Base-by-base conservation (phyloP, 768 basidiomycete genomes). In the Suillus subaureus region DNA sequence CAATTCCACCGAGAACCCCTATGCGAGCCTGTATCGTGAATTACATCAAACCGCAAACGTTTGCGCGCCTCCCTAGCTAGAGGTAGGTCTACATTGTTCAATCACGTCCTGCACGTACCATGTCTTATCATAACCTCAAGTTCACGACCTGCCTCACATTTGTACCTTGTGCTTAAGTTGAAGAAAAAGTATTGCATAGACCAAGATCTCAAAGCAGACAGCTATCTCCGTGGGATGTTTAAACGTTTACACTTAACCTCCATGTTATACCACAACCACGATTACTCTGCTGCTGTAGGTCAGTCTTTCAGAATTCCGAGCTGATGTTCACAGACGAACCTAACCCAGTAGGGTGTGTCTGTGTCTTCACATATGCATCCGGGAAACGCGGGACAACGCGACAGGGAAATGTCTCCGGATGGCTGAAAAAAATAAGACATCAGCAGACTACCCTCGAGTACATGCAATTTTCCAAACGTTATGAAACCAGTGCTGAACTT, bases 21-120 rank as follows among this genome's bases (percentile, higher is more conserved):
- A 16, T 6, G 15, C 15, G 15, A 40, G 16, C 40, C 40, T 6
- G 40, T 40, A 16, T 40, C 40, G 6, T 40, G 40, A 40, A 40
- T 40, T 40, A 16, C 40, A 40, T 3, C 18, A 18, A 21, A 21
- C 6, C 16, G 18, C 43, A 43, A 43, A 21, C 7, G 3, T 21
- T 21, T 9, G 6, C 7, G 18, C 7, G 43, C 18, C 42, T 42
- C 42, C 18, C 42, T 13, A 42, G 18, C 42, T 18, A 18, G 6
- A 18, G 18, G 42, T 43, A 21, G 42, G 42, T 43, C 42, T 21
- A 13, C 43, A 21, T 45, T 45, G 43, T 45, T 54, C 8, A 95
- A 97, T 77, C 91, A 96, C 21, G 3, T 23, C n/a, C n/a, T 12
- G 45, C 11, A 47, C n/a, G 12, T 23, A 45, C 43, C 43, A 9